Base-by-base conservation (phyloP, 2,329 filamentous ascomycete genomes). In the Colletotrichum sp. region DNA sequence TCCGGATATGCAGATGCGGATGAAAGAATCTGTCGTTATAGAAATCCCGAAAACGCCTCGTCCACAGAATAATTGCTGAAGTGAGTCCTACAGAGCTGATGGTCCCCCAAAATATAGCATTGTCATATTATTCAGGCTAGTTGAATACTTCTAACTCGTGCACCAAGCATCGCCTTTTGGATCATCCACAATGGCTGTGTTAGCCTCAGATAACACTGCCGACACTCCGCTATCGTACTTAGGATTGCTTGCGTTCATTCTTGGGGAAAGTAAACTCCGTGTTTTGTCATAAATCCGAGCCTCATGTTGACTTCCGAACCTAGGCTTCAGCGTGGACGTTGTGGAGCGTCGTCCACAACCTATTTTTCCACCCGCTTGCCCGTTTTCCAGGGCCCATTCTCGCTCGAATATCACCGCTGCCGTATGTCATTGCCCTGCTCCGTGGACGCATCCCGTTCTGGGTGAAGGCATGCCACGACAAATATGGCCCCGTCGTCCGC, bases 391-490 rank as follows among this genome's bases (percentile, higher is more conserved):
- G 30, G 2, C 30, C 58, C 9, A 36, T 62, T 62, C n/a, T 62
- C 6, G 58, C 58, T 32, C 58, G 58, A 22, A 22, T 62, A 22
- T 62, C 58, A 22, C 58, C 58, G 8, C 7, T 62, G 1, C 58
- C 58, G 12, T 48, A 76, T 77, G 71, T 74, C 56, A 77, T 80
- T 60, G 75, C 61, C 2, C 75, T 79, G 8, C 74, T 80, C 58
- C 76, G 78, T 32, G 79, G 79, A 27, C 76, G 77, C 15, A 78
- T 75, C 67, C 78, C 78, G n/a, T 79, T 80, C 69, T 77, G 78
- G 70, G 77, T 80, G n/a, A 78, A 79, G 55, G 70, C 74, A 28
- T 70, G 78, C 10, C 79, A 79, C 71, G 60, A 77, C 60, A 77
- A 77, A 60, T 80, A 80, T 56, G 79, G 78, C 30, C 39, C 70